Percentiles rank a stretch among this genome's conserved stretches.
Conservation (phyloP, 352 stramenopile genomes). For the Phytophthora multivora region DNA sequence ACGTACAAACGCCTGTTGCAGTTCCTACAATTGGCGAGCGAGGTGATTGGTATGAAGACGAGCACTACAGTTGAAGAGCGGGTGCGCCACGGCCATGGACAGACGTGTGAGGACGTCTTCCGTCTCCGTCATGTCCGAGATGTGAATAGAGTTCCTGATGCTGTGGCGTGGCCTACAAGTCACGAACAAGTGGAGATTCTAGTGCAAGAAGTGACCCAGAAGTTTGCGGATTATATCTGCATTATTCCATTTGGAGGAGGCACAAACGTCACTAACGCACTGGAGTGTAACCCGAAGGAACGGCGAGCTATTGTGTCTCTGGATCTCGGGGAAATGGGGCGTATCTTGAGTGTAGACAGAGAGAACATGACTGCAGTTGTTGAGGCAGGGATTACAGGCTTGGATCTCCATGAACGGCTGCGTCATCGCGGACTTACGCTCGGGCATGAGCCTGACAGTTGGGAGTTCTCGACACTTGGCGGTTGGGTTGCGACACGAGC, state of each 20-base stretch:
- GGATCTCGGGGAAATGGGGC: conserved; percentile 92
- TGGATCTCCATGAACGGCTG: conserved; percentile 89
- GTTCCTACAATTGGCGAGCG: conserved; percentile 37
- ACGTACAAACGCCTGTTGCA: conserved; percentile 22
- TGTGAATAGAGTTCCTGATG: conserved; percentile 85
- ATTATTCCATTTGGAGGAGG: conserved; percentile 95
- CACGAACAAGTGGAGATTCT: conserved; percentile 86
- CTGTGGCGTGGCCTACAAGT: conserved; percentile 87
- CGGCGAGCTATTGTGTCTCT: conserved; percentile 92
- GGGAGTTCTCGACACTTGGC: conserved; percentile 93
- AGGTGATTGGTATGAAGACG: conserved; percentile 34
- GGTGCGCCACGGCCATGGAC: conserved; percentile 68
- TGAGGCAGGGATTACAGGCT: conserved; percentile 92
- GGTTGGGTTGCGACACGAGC: conserved; percentile 93
- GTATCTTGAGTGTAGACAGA: conserved; percentile 68
- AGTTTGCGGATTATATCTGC: conserved; percentile 68
- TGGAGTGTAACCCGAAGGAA: conserved; percentile 69
- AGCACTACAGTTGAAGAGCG: conserved; percentile 55
- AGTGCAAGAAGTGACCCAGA: conserved; percentile 69
- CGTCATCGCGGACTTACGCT: conserved; percentile 87
- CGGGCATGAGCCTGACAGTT: conserved; percentile 93
- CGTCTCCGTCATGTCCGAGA: conserved; percentile 47
- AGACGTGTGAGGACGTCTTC: conserved; percentile 80
- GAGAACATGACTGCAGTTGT: conserved; percentile 89
- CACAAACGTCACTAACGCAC: conserved; percentile 88